A percentile compares a stretch with the other conserved stretches of the same genome.
Conservation (phyloP, 495 filamentous ascomycete species). For the Neurospora tetraspora region DNA sequence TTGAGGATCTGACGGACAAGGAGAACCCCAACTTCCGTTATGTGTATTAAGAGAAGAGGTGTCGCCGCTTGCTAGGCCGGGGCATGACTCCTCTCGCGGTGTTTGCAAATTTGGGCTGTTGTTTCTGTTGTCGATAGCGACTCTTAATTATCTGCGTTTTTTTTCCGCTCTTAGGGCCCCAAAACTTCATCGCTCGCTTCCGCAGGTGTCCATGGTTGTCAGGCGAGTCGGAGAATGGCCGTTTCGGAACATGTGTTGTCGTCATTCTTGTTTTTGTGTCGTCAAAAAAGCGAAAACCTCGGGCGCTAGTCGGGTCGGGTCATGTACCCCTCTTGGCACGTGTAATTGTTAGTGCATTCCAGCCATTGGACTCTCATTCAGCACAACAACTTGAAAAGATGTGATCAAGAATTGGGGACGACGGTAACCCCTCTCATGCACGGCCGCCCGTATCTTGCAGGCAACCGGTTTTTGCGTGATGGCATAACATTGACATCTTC, state of each 20-base stretch:
- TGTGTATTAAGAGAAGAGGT: constrained; percentile 23
- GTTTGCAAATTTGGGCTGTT: background rate
- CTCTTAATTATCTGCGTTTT: background rate
- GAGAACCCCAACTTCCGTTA: constrained; percentile 50
- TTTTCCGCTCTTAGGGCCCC: background rate
- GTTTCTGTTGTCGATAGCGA: background rate
- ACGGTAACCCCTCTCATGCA: background rate
- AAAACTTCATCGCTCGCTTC: background rate
- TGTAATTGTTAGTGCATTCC: background rate
- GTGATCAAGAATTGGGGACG: background rate
- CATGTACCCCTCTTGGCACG: background rate
- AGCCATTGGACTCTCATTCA: background rate
- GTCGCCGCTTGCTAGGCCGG: background rate
- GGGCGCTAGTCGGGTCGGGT: background rate
- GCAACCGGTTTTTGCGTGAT: background rate
- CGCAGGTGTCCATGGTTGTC: background rate
- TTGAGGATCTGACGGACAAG: constrained; percentile 49
- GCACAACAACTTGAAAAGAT: background rate
- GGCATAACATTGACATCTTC: background rate
- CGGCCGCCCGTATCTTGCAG: background rate
- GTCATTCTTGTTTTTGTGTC: background rate
- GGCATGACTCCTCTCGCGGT: background rate
- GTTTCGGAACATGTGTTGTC: background rate
- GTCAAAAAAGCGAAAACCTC: background rate
- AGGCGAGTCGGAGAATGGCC: background rate